phyloP scores from a whole-genome alignment of 305 asterid genomes.

The Solanum chacoense region DNA sequence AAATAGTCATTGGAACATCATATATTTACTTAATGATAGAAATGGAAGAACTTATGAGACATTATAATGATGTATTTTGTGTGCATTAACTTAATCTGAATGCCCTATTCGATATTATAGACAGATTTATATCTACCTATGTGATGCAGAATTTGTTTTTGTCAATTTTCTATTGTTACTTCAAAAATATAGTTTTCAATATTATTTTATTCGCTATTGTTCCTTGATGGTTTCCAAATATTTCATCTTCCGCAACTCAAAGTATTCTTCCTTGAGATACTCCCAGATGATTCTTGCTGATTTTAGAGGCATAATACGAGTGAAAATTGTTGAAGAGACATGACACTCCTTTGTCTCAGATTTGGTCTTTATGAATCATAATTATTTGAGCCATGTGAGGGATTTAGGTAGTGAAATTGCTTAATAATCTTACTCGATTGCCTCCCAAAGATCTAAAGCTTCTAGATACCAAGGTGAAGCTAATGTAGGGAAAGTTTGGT shows the following conservation, averaged over 20 bases:
- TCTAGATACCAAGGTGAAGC: too few relatives aligned
- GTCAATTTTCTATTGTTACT: not conserved
- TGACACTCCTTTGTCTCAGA: not conserved
- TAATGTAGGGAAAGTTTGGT: too few relatives aligned
- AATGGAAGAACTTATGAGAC: not conserved
- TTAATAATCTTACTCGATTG: too few relatives aligned
- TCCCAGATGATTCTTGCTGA: not conserved
- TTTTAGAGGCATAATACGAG: not conserved
- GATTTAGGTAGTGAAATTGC: too few relatives aligned
- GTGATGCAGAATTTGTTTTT: not conserved
- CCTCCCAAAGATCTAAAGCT: too few relatives aligned
- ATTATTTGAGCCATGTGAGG: too few relatives aligned
- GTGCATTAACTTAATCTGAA: not conserved
- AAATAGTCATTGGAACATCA: not conserved
- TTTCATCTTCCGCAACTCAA: not conserved
- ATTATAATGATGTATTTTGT: too few relatives aligned
- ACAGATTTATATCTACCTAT: not conserved
- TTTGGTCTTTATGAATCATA: too few relatives aligned
- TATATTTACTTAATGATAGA: not conserved
- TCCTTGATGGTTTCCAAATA: not conserved
- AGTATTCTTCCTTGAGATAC: not conserved
- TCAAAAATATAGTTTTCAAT: not conserved
- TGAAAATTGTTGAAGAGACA: not conserved
- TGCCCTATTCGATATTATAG: not conserved
- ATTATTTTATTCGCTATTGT: too few relatives aligned